These are phyloP conservation scores for Dictyostelium purpureum DNA, from an alignment of 78 protist species.

Conservation along the genomic window DNA sequence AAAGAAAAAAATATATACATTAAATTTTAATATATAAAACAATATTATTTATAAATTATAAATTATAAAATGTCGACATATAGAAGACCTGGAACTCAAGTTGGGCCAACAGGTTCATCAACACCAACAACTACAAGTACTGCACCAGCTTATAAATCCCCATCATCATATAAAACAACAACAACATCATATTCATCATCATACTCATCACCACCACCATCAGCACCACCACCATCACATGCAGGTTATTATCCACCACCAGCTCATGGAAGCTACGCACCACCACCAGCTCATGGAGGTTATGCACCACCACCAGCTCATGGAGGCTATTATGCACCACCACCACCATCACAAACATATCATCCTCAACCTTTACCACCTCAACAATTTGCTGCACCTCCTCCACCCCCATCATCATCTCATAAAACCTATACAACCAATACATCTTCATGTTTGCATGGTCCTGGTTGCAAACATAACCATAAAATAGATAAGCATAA, in stretches of 20 bases:
- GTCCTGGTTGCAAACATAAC: no score
- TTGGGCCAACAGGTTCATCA: background rate
- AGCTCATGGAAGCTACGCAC: background rate
- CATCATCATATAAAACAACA: background rate
- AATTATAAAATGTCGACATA: conserved; percentile 8
- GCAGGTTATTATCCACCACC: background rate
- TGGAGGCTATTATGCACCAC: background rate
- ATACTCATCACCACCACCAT: background rate
- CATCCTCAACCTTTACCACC: no score
- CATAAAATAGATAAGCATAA: background rate
- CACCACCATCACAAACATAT: background rate
- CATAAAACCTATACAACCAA: no score
- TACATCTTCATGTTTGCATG: no score
- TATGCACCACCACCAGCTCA: background rate
- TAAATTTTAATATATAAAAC: no score
- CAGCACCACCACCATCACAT: background rate
- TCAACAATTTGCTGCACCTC: no score
- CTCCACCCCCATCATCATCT: no score
- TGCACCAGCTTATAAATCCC: background rate
- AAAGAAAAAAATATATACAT: no score
- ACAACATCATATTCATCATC: background rate
- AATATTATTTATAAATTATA: no score
- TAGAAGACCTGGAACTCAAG: conserved; percentile 3
- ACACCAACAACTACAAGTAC: background rate
- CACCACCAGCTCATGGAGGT: background rate